These are phyloP conservation scores for Ogataea hybrid DNA, from an alignment of 1,139 yeast genomes.

Conservation along the genomic window DNA sequence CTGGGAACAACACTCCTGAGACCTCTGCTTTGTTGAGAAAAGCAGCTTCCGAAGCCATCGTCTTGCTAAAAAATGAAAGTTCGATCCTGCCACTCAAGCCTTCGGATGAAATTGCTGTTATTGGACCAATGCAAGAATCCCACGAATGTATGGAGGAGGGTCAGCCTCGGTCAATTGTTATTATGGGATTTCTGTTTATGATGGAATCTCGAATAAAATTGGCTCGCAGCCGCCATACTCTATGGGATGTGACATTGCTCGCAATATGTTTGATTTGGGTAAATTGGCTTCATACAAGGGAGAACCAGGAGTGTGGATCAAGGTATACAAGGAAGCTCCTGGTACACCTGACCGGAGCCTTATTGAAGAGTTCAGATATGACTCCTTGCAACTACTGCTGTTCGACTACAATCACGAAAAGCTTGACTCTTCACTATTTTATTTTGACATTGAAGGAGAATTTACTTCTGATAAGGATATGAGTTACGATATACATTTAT, in stretches of 20 bases:
- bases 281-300: constrained; percentile 36
- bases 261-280: constrained; percentile 34
- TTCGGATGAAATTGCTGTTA: constrained; percentile 42
- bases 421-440: constrained; percentile 34
- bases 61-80: constrained; percentile 51
- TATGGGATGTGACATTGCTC: constrained; percentile 38
- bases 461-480: constrained; percentile 47
- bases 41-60: constrained; percentile 51
- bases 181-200: constrained; percentile 45
- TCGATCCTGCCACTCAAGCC: constrained; percentile 42
- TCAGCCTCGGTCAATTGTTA: constrained; percentile 49
- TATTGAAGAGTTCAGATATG: constrained; percentile 38
- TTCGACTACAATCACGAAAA: constrained; percentile 42
- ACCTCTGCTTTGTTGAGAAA: constrained; percentile 44
- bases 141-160: constrained; percentile 49
- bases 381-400: constrained; percentile 41
- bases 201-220: constrained; percentile 38
- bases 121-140: constrained; percentile 49
- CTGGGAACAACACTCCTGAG: constrained; percentile 44
- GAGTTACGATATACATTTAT: constrained; percentile 49
- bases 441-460: constrained; percentile 46
- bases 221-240: constrained; percentile 32
- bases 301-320: constrained; percentile 39
- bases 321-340: constrained; percentile 42
- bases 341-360: constrained; percentile 34